Base-by-base conservation (phyloP, 2,329 filamentous ascomycete species). In the Aaosphaeria pasadenensis region DNA sequence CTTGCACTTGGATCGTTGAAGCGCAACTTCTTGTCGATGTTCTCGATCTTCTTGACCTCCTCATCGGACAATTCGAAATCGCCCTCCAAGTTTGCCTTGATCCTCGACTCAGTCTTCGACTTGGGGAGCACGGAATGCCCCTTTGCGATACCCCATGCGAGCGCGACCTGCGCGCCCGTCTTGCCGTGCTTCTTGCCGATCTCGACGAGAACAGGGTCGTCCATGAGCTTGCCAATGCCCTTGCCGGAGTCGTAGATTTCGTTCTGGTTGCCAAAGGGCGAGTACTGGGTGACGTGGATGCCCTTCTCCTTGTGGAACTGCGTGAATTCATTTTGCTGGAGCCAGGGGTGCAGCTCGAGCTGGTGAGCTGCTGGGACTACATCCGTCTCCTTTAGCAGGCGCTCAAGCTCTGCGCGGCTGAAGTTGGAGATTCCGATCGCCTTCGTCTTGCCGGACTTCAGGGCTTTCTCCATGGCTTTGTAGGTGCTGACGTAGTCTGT, bases 71-170 rank as follows among this genome's bases (percentile, higher is more conserved):
- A 72, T 49, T 80, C 75, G 81, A 86, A 92, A 45, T 86, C 88
- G 63, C 90, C 82, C 45, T 64, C 60, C 1, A 68, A 39, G 42
- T 69, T 69, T 24, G 56, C 43, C 53, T 52, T 50, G 44, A 69
- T 69, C 7, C 64, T 51, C 11, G 41, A 45, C 48, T 65, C 59
- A 1, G 64, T 68, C 55, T 67, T 66, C 1, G 51, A 58, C 53
- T 68, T 69, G 6, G 66, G 64, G 46, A 67, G 64, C n/a, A 67
- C 64, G 30, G 60, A 65, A 11, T 59, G 57, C 0, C 64, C 64
- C 47, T 60, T 55, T 78, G 95, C 89, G 11, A 90, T 95, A 24
- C 89, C 84, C 91, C 91, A 96, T 60, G 90, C 82, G 57, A 96
- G 79, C 52, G 95, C 79, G 30, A 96, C 80, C 77, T 96, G 89